A percentile compares a stretch with the other conserved stretches of the same genome.
phyloP scores from a whole-genome alignment of 805 yeast genomes.

The Scheffersomyces ergatensis region DNA sequence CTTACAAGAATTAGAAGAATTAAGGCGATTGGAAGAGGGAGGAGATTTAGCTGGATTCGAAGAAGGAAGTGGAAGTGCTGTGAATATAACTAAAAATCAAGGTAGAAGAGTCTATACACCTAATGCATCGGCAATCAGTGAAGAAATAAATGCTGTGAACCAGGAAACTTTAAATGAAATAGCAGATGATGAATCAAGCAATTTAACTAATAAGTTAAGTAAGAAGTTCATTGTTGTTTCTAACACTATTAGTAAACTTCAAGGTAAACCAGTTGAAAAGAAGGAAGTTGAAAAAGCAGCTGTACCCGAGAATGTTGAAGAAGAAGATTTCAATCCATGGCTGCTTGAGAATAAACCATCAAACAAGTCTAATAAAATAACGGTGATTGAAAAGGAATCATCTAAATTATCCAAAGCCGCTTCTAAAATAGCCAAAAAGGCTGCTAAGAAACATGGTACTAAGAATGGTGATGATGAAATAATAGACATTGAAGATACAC shows the following conservation, averaged over 20 bases:
- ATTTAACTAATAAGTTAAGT: constrained; percentile 40
- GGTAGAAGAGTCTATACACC: constrained; percentile 87
- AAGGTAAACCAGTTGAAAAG: background rate
- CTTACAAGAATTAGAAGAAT: constrained; percentile 45
- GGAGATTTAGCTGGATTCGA: constrained; percentile 36
- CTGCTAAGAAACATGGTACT: constrained; percentile 23
- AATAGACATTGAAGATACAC: constrained; percentile 52
- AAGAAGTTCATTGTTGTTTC: constrained; percentile 18
- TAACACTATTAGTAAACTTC: constrained; percentile 8
- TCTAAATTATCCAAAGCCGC: constrained; percentile 38
- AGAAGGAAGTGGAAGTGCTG: constrained; percentile 35
- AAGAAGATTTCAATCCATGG: constrained; percentile 37
- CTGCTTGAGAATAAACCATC: constrained; percentile 17
- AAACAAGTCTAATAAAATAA: constrained; percentile 29
- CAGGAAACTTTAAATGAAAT: constrained; percentile 41
- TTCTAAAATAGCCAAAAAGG: constrained; percentile 34
- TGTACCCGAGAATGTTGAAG: too few relatives aligned
- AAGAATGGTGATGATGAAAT: constrained; percentile 27
- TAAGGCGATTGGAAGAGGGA: constrained; percentile 44
- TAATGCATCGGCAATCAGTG: constrained; percentile 40
- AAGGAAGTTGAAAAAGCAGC: constrained; percentile 3
- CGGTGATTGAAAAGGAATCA: constrained; percentile 32
- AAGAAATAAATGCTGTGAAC: constrained; percentile 33
- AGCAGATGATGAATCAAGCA: constrained; percentile 49
- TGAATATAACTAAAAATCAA: constrained; percentile 54